A percentile compares a stretch with the other conserved stretches of the same genome.
phyloP scores from a whole-genome alignment of 441 rosid species.

The Bruguiera hainesii region DNA sequence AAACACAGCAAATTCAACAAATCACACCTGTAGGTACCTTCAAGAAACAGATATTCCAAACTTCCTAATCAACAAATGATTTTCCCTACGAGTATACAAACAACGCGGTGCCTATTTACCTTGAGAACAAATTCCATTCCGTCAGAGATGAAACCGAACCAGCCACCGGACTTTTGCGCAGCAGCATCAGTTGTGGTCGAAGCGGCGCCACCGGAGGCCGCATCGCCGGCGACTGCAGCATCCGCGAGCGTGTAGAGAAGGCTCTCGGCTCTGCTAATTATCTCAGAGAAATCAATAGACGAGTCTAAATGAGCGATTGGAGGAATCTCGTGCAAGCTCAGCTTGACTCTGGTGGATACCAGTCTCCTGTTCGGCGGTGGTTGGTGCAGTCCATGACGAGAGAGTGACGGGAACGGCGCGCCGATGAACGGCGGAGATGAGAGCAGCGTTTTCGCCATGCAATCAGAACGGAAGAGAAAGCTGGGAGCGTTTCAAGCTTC shows the following conservation, averaged over 20 bases:
- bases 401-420: conserved; percentile 39
- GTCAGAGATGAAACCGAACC: conserved; percentile 90
- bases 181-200: conserved; percentile 41
- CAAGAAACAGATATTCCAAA: neutral
- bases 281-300: conserved; percentile 45
- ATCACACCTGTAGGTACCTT: neutral
- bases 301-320: conserved; percentile 48
- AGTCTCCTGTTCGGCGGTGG: conserved; percentile 23
- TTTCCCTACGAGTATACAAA: neutral
- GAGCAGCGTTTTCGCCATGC: conserved; percentile 79
- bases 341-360: conserved; percentile 46
- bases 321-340: conserved; percentile 71
- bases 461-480: neutral
- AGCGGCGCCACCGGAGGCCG: conserved; percentile 34
- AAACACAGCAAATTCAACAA: neutral
- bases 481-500: conserved; percentile 30
- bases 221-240: conserved; percentile 61
- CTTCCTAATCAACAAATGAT: too few species aligned
- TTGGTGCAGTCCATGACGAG: conserved; percentile 30
- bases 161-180: conserved; percentile 72
- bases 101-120: conserved; percentile 29
- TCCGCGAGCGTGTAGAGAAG: conserved; percentile 74
- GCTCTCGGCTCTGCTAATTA: conserved; percentile 57
- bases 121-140: conserved; percentile 81
- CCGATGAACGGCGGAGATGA: conserved; percentile 69